phyloP scores from a whole-genome alignment of 441 rosid genomes.

The California macrophylla region DNA sequence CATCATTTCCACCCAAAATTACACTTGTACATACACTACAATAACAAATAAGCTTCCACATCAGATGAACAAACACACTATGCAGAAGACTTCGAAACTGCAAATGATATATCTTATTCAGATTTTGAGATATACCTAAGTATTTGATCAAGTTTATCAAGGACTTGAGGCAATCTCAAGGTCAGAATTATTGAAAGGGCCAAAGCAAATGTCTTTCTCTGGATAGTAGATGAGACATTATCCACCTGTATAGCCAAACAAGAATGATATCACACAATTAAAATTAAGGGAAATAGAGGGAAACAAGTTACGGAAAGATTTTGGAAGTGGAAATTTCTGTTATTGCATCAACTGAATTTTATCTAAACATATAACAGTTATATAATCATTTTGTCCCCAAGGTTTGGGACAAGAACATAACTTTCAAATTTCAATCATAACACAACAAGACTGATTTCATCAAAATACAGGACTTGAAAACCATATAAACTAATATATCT shows the following conservation, averaged over 20 bases:
- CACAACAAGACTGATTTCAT: not conserved
- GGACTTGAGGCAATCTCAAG: conserved; percentile 80
- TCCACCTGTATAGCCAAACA: conserved; percentile 47
- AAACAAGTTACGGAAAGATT: not conserved
- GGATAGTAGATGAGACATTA: conserved; percentile 45
- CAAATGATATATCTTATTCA: not conserved
- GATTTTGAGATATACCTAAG: conserved; percentile 46
- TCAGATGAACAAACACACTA: conserved; percentile 8
- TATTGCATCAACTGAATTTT: not conserved
- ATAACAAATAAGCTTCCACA: conserved; percentile 3
- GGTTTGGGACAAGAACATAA: not conserved
- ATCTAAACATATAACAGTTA: not conserved
- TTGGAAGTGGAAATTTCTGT: not conserved
- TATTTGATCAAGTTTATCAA: conserved; percentile 86
- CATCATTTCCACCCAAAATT: conserved; percentile 69
- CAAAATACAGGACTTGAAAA: not conserved
- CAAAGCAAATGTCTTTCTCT: conserved; percentile 66
- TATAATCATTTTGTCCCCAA: not conserved
- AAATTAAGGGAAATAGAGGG: not conserved
- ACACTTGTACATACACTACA: conserved; percentile 77
- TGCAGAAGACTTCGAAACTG: not conserved
- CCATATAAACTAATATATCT: not conserved
- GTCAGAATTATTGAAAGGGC: conserved; percentile 87
- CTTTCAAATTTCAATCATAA: not conserved
- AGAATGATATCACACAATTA: not conserved